These are phyloP conservation scores for Fonsecaea pugnacius DNA, from an alignment of 2,329 filamentous ascomycete species.

Conservation along the genomic window DNA sequence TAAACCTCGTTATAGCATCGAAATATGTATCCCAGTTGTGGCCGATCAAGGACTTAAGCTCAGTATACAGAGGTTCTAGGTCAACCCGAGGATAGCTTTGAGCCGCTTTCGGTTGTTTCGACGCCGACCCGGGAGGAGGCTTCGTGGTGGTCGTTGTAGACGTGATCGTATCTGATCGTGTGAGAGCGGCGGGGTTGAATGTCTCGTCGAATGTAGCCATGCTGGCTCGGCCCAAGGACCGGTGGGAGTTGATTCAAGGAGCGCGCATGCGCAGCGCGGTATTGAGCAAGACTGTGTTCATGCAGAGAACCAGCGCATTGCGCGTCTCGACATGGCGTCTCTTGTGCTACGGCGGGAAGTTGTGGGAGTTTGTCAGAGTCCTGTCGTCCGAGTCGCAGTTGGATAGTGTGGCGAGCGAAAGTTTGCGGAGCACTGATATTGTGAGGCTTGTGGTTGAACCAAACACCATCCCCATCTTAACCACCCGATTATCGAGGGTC, in stretches of 20 bases:
- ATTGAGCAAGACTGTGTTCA: conserved; percentile 4
- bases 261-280: conserved; percentile 17
- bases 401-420: background rate
- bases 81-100: conserved; percentile 65
- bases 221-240: conserved; percentile 9
- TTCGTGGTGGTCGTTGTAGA: conserved; percentile 28
- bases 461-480: background rate
- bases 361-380: background rate
- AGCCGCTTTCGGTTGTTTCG: conserved; percentile 56
- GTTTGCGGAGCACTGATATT: conserved; percentile 1
- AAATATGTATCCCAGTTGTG: conserved; percentile 67
- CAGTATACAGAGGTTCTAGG: conserved; percentile 65
- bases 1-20: conserved; percentile 60
- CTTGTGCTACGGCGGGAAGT: background rate
- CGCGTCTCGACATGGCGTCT: background rate
- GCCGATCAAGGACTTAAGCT: conserved; percentile 63
- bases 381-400: background rate
- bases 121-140: conserved; percentile 36
- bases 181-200: conserved; percentile 41
- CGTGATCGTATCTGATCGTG: conserved; percentile 37
- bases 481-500: background rate
- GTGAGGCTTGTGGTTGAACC: background rate
- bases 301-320: background rate
- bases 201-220: conserved; percentile 40
- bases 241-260: background rate